These are phyloP conservation scores for Chlamydomonas asymmetrica DNA, from an alignment of 139 green algal genomes.

Conservation along the genomic window DNA sequence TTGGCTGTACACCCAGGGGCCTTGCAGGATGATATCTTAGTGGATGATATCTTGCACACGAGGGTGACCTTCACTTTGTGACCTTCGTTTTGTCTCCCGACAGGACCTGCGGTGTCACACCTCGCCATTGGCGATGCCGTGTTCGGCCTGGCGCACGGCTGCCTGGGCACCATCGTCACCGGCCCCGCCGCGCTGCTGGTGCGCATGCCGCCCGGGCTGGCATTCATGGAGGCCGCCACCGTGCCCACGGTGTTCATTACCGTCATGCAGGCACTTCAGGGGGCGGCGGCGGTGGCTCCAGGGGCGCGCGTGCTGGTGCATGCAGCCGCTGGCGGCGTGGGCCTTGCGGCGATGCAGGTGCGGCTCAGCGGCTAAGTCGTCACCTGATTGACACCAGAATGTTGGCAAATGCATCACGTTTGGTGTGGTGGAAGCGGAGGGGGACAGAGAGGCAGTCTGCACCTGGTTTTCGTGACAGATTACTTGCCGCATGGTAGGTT, in stretches of 20 bases:
- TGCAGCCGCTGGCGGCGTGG: conserved; percentile 78
- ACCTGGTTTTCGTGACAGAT: too few relatives aligned
- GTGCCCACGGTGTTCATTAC: conserved; percentile 77
- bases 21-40: too few relatives aligned
- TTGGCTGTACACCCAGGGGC: too few relatives aligned
- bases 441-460: too few relatives aligned
- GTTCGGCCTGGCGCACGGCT: conserved; percentile 79
- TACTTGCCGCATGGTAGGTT: too few relatives aligned
- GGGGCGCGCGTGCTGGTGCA: conserved; percentile 70
- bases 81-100: too few relatives aligned
- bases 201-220: conserved; percentile 55
- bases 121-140: conserved; percentile 62
- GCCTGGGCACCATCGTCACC: conserved; percentile 61
- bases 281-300: conserved; percentile 14
- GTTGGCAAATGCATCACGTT: too few relatives aligned
- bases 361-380: not conserved
- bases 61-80: too few relatives aligned
- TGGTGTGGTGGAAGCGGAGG: too few relatives aligned
- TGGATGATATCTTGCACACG: too few relatives aligned
- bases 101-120: too few relatives aligned
- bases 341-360: conserved; percentile 68
- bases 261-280: conserved; percentile 56
- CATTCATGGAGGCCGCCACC: conserved; percentile 64
- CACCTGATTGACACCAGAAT: too few relatives aligned
- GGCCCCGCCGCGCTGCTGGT: conserved; percentile 47